Conservation (phyloP, 768 basidiomycete species). For the Mycena polygramma region DNA sequence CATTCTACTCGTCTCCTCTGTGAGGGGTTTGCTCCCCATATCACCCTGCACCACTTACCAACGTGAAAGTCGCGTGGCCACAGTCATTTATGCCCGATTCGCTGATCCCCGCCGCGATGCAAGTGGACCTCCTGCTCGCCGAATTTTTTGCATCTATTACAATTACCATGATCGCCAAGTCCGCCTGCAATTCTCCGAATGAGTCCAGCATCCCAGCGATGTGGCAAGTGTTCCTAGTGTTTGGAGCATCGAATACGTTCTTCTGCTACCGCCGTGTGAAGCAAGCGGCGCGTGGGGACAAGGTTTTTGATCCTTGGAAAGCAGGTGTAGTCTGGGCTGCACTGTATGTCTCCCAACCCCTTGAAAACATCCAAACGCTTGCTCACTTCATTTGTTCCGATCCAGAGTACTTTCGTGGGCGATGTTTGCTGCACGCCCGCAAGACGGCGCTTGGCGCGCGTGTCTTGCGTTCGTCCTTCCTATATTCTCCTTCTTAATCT, state of each 20-base stretch:
- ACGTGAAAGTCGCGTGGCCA: background rate
- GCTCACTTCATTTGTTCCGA: background rate
- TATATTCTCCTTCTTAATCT: background rate
- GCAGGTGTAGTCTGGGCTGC: background rate
- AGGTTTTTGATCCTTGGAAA: background rate
- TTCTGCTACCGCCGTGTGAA: background rate
- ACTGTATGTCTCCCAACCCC: too few species aligned
- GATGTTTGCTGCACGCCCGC: background rate
- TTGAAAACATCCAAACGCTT: too few species aligned
- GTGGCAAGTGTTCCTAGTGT: background rate
- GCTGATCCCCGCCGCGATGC: conserved; percentile 57
- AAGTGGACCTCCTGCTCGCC: conserved; percentile 61
- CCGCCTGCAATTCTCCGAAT: conserved; percentile 61
- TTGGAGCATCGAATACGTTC: background rate
- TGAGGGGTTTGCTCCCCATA: too few species aligned
- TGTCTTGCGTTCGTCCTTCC: background rate
- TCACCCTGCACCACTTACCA: background rate
- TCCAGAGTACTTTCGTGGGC: background rate
- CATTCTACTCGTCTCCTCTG: too few species aligned
- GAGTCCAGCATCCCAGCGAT: conserved; percentile 47
- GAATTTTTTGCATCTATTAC: background rate
- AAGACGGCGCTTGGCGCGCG: background rate
- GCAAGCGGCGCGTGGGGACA: background rate
- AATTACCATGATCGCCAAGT: conserved; percentile 68
- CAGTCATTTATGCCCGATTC: background rate